Evolutionary conservation across 106 monocot species (phyloP), one percentile per base, ranked within the genome.

Genomic region (Posidonia australis): DNA sequence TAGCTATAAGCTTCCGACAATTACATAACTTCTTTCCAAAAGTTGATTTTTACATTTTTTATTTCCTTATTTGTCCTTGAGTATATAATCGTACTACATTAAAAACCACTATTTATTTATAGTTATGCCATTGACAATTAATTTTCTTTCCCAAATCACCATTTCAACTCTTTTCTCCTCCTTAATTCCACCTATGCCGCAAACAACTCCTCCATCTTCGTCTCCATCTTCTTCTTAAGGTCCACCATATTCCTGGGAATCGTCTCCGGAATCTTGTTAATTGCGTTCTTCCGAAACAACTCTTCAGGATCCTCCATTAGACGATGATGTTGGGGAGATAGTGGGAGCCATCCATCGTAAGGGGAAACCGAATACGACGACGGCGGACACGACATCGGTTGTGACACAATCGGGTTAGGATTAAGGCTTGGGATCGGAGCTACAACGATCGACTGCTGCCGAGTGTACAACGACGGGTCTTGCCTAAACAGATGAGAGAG

Each of bases 401-500:
- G 66, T 41, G 67, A 48, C 32, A 41, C 17, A 1, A 0, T 23
- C 14, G 54, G 43, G 56, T 0, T 59, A 60, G 71, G 65, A 41
- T 29, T 62, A 42, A 62, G 56, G 46, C 10, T 62, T 4, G 64
- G 66, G 53, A 26, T 22, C 17, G 45, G 51, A 9, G 65, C 22
- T 36, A 46, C 7, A 10, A 19, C 13, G 14, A 18, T 12, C 46
- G 46, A 46, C 46, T 52, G 66, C 28, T 74, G 83, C 22, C 84
- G 79, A 51, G 90, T 66, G 59, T 73, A 90, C 57, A 96, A 76
- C 24, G 94, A 90, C 2, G 94, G 94, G 52, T 86, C 86, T 36
- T 70, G 82, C 57, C 85, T 73, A 72, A 96, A 96, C 54, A 82
- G 46, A 21, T 84, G 82, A 13, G 90, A 90, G 67, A 96, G 78